Conservation (phyloP, 176 grass and related monocot genomes). For the Rhipidocladum racemiflorum region DNA sequence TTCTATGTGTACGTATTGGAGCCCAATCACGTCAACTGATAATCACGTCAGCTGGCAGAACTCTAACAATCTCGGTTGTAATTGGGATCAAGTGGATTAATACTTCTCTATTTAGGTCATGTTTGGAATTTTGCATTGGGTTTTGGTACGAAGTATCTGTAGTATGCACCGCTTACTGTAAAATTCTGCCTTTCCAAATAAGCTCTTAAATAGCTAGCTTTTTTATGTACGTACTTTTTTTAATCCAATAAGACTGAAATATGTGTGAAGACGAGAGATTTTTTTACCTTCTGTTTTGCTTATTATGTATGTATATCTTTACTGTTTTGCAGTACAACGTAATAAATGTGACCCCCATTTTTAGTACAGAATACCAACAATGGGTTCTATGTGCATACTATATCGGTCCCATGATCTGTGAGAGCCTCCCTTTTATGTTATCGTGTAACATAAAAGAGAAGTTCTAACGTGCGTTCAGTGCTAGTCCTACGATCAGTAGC, state of each 20-base stretch:
- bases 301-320: no score
- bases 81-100: conserved; percentile 40
- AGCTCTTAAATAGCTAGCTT: neutral
- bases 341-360: no score
- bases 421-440: no score
- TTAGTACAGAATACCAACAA: no score
- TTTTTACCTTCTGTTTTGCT: no score
- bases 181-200: neutral
- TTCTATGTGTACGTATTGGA: conserved; percentile 27
- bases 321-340: no score
- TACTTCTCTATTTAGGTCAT: neutral
- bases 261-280: no score
- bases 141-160: neutral
- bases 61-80: neutral
- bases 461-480: no score
- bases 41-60: conserved; percentile 30
- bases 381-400: no score
- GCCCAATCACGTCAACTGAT: neutral
- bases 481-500: no score
- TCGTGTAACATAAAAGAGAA: no score
- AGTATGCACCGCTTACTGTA: neutral
- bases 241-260: neutral
- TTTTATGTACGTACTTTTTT: neutral
- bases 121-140: neutral
- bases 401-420: no score